Base-by-base conservation (phyloP, 768 basidiomycete species). In the Naganishia onofrii region DNA sequence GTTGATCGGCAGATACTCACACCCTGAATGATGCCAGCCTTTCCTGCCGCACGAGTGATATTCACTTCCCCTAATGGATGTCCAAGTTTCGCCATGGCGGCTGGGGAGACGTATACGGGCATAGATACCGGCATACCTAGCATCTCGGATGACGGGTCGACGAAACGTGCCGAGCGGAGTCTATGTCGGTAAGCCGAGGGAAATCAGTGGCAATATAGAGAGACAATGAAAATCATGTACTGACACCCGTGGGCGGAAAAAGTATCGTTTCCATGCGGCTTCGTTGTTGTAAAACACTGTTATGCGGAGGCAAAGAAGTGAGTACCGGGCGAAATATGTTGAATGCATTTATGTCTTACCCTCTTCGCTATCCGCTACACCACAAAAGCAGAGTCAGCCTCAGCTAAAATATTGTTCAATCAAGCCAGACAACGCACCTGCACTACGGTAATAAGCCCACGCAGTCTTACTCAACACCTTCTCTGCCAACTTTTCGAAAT, bases 41-140 rank as follows among this genome's bases (percentile, higher is more conserved):
- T 82, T 28, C 84, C 86, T 13, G 88, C 88, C 9, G 87, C 92
- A 67, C 84, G 85, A 0, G 90, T 89, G 69, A 94, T 87, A 79
- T 93, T 94, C 32, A 85, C 82, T 82, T 96, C 93, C 21, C 92
- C 93, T 84, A 77, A 70, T 13, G 93, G 93, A 78, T 97, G 93
- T 0, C 93, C 93, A 0, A 94, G 83, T 63, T 79, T 79, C 21
- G 79, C 79, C 79, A 80, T 80, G 3, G 79, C 79, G 13, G 79
- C 79, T 0, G 79, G 79, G 21, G 73, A 72, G 69, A 80, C 78
- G 71, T 78, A 80, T 0, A 79, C 68, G 3, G 79, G 79, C 21
- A 80, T 34, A 3, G 48, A 29, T 3, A 75, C 73, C 5, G 74
- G 66, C 51, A 78, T 73, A 9, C 78, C 79, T 7, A 80, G 73